Percentiles rank a stretch among this genome's conserved stretches.
Conservation (phyloP, 2,329 filamentous ascomycete genomes). For the Alternaria viburni region DNA sequence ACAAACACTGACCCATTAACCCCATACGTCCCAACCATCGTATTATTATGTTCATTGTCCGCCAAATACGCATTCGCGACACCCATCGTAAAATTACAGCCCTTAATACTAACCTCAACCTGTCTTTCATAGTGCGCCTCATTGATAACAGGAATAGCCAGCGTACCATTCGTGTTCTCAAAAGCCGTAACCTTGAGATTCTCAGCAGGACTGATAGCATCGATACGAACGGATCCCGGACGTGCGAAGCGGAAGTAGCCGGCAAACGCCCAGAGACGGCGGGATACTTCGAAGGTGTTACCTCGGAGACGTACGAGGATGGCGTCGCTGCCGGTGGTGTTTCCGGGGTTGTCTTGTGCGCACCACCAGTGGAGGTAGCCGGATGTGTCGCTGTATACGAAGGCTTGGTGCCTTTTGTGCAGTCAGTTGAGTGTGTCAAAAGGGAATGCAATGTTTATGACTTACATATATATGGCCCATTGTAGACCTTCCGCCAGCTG, state of each 20-base stretch:
- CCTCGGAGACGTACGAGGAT: slow-evolving; percentile 30
- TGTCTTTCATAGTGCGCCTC: slow-evolving; percentile 20
- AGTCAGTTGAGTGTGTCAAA: slow-evolving; percentile 12
- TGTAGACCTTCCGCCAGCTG: slow-evolving; percentile 58
- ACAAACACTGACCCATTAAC: background rate
- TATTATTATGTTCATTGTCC: slow-evolving; percentile 12
- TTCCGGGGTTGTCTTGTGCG: slow-evolving; percentile 39
- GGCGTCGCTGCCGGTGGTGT: slow-evolving; percentile 21
- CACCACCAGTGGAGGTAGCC: slow-evolving; percentile 62
- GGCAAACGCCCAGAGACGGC: slow-evolving; percentile 49
- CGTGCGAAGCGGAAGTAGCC: slow-evolving; percentile 45
- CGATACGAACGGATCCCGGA: slow-evolving; percentile 44
- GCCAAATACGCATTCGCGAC: slow-evolving; percentile 8
- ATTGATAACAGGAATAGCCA: slow-evolving; percentile 41
- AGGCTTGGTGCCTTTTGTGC: slow-evolving; percentile 4
- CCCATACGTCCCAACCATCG: slow-evolving; percentile 2
- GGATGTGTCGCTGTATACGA: slow-evolving; percentile 31
- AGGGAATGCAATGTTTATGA: slow-evolving; percentile 44
- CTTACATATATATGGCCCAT: slow-evolving; percentile 59
- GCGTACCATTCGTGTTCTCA: slow-evolving; percentile 32
- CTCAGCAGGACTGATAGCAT: slow-evolving; percentile 28
- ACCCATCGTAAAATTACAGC: background rate
- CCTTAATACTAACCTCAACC: slow-evolving; percentile 1
- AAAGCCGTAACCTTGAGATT: slow-evolving; percentile 36
- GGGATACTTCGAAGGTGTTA: slow-evolving; percentile 35